Evolutionary conservation across 257 asterid species (phyloP).

Genomic region (Leptodermis oblonga): DNA sequence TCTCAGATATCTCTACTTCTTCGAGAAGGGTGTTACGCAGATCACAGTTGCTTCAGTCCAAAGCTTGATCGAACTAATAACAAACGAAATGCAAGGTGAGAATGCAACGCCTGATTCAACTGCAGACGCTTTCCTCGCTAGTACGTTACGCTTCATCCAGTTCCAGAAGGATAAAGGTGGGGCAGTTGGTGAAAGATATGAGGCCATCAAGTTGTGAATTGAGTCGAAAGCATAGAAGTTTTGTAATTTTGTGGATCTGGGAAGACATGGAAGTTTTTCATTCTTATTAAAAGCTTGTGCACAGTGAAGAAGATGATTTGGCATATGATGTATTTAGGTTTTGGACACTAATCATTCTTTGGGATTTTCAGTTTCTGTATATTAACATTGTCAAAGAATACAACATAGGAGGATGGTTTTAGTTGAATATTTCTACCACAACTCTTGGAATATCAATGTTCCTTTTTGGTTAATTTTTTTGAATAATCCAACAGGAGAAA

Average conservation of each 20-base stretch:
- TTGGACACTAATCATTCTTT: neutral
- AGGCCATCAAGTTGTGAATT: constrained; percentile 52
- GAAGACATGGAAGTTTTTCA: neutral
- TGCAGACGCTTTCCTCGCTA: constrained; percentile 81
- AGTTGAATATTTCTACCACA: neutral
- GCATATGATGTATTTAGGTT: neutral
- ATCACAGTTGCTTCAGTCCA: constrained; percentile 71
- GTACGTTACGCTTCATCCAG: constrained; percentile 81
- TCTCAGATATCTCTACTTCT: constrained; percentile 94
- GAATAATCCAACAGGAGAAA: too few species aligned
- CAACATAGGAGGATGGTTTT: constrained; percentile 6
- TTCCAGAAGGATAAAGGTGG: constrained; percentile 99
- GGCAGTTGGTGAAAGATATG: constrained; percentile 77
- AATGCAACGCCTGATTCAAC: constrained; percentile 55
- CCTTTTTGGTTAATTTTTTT: neutral
- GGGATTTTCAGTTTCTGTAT: constrained; percentile 14
- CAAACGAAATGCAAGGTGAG: constrained; percentile 70
- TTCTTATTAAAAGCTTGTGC: neutral
- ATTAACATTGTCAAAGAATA: constrained; percentile 5
- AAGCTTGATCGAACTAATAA: constrained; percentile 78
- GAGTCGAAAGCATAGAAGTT: neutral
- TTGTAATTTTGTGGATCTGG: constrained; percentile 1
- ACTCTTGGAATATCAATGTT: neutral
- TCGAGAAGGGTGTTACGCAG: constrained; percentile 85
- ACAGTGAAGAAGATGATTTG: constrained; percentile 12